These are phyloP conservation scores for Yarrowia yakushimensis DNA, from an alignment of 805 yeast genomes.

Conservation along the genomic window DNA sequence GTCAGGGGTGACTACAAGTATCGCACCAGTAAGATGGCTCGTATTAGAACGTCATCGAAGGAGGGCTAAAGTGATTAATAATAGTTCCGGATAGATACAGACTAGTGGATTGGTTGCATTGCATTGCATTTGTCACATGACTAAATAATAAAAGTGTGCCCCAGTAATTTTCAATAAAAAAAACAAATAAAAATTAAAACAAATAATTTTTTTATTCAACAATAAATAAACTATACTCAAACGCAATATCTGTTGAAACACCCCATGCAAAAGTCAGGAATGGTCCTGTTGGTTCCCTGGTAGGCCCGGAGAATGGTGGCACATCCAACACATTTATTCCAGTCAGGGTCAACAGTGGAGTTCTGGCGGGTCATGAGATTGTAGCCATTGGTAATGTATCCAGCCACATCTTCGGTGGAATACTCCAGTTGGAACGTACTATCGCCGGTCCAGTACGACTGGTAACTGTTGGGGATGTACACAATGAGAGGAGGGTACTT, in stretches of 20 bases:
- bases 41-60: background rate
- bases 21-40: background rate
- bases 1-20: background rate
- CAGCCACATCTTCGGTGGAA: conserved; percentile 52
- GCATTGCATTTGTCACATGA: too few species aligned
- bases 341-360: conserved; percentile 62
- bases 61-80: too few species aligned
- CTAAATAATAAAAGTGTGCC: too few species aligned
- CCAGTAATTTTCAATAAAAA: too few species aligned
- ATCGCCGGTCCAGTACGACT: conserved; percentile 62
- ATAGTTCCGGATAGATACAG: too few species aligned
- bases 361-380: conserved; percentile 67
- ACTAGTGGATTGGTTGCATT: too few species aligned
- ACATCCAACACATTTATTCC: conserved; percentile 75
- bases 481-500: conserved; percentile 67
- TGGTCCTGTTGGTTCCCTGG: conserved; percentile 10
- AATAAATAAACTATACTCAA: too few species aligned
- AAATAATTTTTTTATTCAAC: too few species aligned
- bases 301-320: conserved; percentile 67
- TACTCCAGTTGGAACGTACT: conserved; percentile 68
- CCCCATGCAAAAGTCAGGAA: conserved; percentile 7
- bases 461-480: conserved; percentile 71
- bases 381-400: conserved; percentile 70
- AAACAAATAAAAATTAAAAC: too few species aligned
- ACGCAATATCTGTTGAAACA: conserved; percentile 12